Percentiles rank a stretch among this genome's conserved stretches.
Conservation (phyloP, 345 rosid genomes). For the Durio zibethinus region DNA sequence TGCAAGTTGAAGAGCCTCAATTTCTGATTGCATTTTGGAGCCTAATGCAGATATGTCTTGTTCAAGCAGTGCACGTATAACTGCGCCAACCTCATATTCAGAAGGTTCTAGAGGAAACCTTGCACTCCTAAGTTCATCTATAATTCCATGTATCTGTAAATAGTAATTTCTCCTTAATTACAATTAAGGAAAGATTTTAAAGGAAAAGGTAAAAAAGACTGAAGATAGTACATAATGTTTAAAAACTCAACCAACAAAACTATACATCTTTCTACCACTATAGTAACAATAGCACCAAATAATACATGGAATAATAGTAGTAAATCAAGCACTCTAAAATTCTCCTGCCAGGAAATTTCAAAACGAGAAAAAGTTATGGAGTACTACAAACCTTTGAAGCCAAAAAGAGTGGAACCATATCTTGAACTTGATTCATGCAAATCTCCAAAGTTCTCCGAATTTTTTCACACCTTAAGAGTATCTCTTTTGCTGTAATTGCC, state of each 20-base stretch:
- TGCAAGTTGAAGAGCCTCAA: constrained; percentile 29
- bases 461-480: constrained; percentile 30
- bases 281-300: background rate
- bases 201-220: background rate
- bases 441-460: constrained; percentile 20
- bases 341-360: background rate
- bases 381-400: constrained; percentile 33
- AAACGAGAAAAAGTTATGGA: background rate
- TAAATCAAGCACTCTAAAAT: background rate
- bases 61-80: constrained; percentile 20
- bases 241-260: background rate
- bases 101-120: constrained; percentile 30
- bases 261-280: background rate
- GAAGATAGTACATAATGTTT: background rate
- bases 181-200: background rate
- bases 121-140: constrained; percentile 30
- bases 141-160: constrained; percentile 39
- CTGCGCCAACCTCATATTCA: constrained; percentile 39
- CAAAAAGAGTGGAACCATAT: constrained; percentile 29
- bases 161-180: background rate
- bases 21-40: constrained; percentile 24
- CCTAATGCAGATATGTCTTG: constrained; percentile 21
- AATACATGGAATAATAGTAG: background rate
- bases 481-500: constrained; percentile 31
- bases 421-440: constrained; percentile 33